phyloP scores from a whole-genome alignment of 129 eudicot species.

The Flaveria sonorensis region DNA sequence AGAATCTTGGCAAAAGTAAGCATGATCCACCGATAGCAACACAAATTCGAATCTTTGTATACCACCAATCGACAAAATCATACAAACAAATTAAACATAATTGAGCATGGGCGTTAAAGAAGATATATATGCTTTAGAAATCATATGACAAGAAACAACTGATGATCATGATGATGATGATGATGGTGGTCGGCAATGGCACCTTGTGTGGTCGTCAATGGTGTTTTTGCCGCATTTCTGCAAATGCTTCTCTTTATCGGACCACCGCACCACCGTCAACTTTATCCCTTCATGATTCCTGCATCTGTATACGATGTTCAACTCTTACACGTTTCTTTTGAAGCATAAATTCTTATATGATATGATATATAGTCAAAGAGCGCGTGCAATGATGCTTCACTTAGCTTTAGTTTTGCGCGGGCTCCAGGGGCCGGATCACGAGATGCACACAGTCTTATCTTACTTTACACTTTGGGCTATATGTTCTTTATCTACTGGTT shows the following conservation, averaged over 20 bases:
- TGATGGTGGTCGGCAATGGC: conserved; percentile 9
- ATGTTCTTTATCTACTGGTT: too few relatives aligned
- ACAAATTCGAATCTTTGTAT: not conserved
- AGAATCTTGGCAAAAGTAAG: conserved; percentile 21
- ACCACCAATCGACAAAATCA: not conserved
- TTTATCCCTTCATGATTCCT: not conserved
- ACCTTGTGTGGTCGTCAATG: conserved; percentile 21
- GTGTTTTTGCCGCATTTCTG: conserved; percentile 17
- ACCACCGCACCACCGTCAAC: conserved; percentile 32
- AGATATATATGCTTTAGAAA: not conserved
- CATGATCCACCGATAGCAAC: not conserved
- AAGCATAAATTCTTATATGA: too few relatives aligned
- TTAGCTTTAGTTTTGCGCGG: too few relatives aligned
- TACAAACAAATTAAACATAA: conserved; percentile 2
- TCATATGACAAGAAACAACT: not conserved
- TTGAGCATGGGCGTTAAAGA: conserved; percentile 22
- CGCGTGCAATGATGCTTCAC: too few relatives aligned
- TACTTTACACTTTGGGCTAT: too few relatives aligned
- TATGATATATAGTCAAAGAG: too few relatives aligned
- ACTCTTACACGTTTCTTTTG: conserved; percentile 25
- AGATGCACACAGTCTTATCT: too few relatives aligned
- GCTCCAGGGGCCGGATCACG: too few relatives aligned
- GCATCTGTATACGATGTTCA: not conserved
- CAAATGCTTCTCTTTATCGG: conserved; percentile 29
- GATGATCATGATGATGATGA: not conserved